phyloP scores from a whole-genome alignment of 495 filamentous ascomycete species.

The Hypoxylon intermedium region DNA sequence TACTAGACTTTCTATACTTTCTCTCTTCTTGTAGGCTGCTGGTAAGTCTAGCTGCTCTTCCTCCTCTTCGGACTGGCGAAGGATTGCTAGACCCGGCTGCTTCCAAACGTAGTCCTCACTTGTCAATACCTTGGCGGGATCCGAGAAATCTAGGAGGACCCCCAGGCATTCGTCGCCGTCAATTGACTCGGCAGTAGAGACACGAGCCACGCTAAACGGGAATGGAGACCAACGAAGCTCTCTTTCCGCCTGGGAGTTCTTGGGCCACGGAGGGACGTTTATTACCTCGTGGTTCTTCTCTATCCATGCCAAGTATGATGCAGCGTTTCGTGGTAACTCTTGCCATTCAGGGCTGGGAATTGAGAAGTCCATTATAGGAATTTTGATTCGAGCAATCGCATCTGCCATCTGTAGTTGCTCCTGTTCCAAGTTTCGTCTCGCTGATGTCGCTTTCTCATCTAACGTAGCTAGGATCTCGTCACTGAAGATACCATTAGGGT shows the following conservation, averaged over 20 bases:
- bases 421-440: conserved; percentile 59
- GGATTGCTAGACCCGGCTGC: conserved; percentile 57
- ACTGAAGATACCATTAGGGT: conserved; percentile 39
- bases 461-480: conserved; percentile 52
- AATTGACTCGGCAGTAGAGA: conserved; percentile 43
- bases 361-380: conserved; percentile 69
- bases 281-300: conserved; percentile 33
- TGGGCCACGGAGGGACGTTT: conserved; percentile 49
- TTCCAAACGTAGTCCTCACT: conserved; percentile 60
- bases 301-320: conserved; percentile 44
- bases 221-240: conserved; percentile 59
- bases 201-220: conserved; percentile 42
- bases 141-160: conserved; percentile 33
- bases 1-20: conserved; percentile 23
- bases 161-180: conserved; percentile 38
- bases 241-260: conserved; percentile 49
- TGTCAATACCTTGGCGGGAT: conserved; percentile 39
- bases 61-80: conserved; percentile 54
- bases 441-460: conserved; percentile 52
- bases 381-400: conserved; percentile 60
- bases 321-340: conserved; percentile 24
- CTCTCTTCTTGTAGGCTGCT: conserved; percentile 1
- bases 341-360: conserved; percentile 64
- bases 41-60: conserved; percentile 57
- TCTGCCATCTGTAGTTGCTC: conserved; percentile 68